Conservation (phyloP, 2,329 filamentous ascomycete genomes). For the Colletotrichum tofieldiae region DNA sequence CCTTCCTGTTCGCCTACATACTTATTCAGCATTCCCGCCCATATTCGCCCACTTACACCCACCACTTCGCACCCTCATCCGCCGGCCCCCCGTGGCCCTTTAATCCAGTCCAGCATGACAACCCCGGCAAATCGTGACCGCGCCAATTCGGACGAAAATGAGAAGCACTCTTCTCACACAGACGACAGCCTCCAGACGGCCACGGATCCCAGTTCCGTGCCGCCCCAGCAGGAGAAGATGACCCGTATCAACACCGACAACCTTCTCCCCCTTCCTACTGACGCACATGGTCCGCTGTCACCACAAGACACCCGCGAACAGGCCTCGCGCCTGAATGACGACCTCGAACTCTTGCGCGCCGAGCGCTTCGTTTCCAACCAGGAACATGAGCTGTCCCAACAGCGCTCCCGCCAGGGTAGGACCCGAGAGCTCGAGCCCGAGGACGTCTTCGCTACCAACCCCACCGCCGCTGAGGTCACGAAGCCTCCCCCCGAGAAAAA, state of each 20-base stretch:
- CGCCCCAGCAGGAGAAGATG: slow-evolving; percentile 24
- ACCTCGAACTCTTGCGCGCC: slow-evolving; percentile 65
- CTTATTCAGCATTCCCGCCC: neutral
- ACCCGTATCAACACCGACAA: slow-evolving; percentile 27
- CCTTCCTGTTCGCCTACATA: neutral
- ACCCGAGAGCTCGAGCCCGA: slow-evolving; percentile 57
- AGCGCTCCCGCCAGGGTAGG: slow-evolving; percentile 50
- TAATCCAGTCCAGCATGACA: slow-evolving; percentile 24
- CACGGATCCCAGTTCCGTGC: slow-evolving; percentile 30
- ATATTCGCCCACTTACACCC: slow-evolving; percentile 9
- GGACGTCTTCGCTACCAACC: slow-evolving; percentile 61
- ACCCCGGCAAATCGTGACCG: slow-evolving; percentile 23
- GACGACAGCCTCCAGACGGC: slow-evolving; percentile 42
- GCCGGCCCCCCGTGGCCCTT: neutral
- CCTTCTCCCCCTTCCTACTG: slow-evolving; percentile 15
- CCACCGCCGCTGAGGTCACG: slow-evolving; percentile 43
- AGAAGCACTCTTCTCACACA: slow-evolving; percentile 43
- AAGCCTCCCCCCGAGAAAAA: slow-evolving; percentile 43
- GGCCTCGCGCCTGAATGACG: slow-evolving; percentile 61
- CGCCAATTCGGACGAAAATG: slow-evolving; percentile 44
- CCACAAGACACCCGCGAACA: slow-evolving; percentile 47
- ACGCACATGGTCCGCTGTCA: slow-evolving; percentile 16
- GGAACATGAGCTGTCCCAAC: slow-evolving; percentile 52
- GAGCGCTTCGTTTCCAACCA: slow-evolving; percentile 63
- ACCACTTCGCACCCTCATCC: neutral